phyloP scores from a whole-genome alignment of 768 basidiomycete genomes.

The Dendrothele bispora region DNA sequence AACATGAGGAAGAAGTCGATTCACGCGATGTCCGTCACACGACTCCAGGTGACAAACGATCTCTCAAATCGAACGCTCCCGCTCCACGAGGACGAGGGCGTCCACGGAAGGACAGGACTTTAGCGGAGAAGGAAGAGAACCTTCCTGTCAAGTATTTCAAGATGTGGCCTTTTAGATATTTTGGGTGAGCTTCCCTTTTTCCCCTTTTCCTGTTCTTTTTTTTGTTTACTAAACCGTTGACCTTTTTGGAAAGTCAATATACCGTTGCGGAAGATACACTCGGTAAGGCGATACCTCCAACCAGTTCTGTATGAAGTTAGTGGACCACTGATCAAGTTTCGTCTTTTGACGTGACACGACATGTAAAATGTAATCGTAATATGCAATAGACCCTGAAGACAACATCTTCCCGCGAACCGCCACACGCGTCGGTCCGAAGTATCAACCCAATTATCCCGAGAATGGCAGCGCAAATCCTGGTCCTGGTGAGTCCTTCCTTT shows the following conservation, averaged over 20 bases:
- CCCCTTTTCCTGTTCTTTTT: constrained; percentile 1
- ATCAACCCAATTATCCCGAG: constrained; percentile 66
- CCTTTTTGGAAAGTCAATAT: constrained; percentile 59
- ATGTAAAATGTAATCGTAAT: too few relatives aligned
- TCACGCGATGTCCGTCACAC: constrained; percentile 60
- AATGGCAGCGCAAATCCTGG: constrained; percentile 32
- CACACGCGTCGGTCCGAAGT: constrained; percentile 87
- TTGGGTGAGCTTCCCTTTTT: constrained; percentile 64
- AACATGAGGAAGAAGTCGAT: constrained; percentile 84
- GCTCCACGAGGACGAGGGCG: constrained; percentile 71
- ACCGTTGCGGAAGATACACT: constrained; percentile 91
- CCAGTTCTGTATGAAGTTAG: too few relatives aligned
- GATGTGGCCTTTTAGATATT: constrained; percentile 95
- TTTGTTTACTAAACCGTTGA: constrained; percentile 8
- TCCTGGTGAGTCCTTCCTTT: constrained; percentile 34
- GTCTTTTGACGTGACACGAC: too few relatives aligned
- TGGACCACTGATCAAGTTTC: too few relatives aligned
- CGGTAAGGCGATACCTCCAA: constrained; percentile 52
- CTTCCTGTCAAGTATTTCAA: constrained; percentile 81
- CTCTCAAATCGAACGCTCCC: constrained; percentile 71
- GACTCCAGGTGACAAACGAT: constrained; percentile 42
- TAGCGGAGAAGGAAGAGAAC: constrained; percentile 77
- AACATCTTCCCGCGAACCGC: constrained; percentile 93
- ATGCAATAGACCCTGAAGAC: constrained; percentile 83
- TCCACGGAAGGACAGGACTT: constrained; percentile 71